phyloP scores from a whole-genome alignment of 2,329 filamentous ascomycete genomes.

The Rhinocladiella similis region DNA sequence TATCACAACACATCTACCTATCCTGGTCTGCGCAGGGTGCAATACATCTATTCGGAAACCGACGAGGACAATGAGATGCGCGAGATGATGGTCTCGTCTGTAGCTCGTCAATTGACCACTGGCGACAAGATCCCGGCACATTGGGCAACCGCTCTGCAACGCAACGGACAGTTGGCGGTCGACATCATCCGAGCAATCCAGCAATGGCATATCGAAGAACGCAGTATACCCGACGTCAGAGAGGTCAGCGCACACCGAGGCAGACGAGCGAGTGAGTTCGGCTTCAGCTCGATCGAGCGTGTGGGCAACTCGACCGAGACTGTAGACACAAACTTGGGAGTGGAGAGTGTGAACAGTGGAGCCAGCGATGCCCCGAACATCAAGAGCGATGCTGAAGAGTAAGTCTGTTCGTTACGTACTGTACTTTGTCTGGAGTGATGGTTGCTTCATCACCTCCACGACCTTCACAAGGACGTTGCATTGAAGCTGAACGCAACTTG shows the following conservation, averaged over 20 bases:
- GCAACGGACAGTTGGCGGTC: conserved; percentile 57
- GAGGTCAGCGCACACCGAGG: conserved; percentile 27
- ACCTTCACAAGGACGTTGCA: background rate
- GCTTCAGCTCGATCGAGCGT: conserved; percentile 26
- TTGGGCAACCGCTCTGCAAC: conserved; percentile 56
- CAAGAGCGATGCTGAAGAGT: conserved; percentile 26
- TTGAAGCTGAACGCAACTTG: conserved; percentile 18
- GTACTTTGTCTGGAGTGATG: background rate
- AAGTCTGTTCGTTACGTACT: conserved; percentile 14
- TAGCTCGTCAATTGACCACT: conserved; percentile 53
- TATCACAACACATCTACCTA: conserved; percentile 56
- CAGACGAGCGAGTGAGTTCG: conserved; percentile 14
- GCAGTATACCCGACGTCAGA: conserved; percentile 51
- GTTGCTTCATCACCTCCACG: background rate
- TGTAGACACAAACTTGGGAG: conserved; percentile 18
- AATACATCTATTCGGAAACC: conserved; percentile 54
- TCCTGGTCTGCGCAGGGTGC: conserved; percentile 54
- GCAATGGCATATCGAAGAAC: conserved; percentile 53
- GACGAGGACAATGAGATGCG: conserved; percentile 49
- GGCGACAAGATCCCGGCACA: conserved; percentile 52
- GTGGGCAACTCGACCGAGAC: conserved; percentile 19
- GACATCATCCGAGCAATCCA: conserved; percentile 56
- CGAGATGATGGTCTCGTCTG: conserved; percentile 49
- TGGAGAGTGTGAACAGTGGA: conserved; percentile 20
- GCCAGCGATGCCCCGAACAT: conserved; percentile 19